Evolutionary conservation across 164 flowering plant species (phyloP).

Genomic region (Piper betle): DNA sequence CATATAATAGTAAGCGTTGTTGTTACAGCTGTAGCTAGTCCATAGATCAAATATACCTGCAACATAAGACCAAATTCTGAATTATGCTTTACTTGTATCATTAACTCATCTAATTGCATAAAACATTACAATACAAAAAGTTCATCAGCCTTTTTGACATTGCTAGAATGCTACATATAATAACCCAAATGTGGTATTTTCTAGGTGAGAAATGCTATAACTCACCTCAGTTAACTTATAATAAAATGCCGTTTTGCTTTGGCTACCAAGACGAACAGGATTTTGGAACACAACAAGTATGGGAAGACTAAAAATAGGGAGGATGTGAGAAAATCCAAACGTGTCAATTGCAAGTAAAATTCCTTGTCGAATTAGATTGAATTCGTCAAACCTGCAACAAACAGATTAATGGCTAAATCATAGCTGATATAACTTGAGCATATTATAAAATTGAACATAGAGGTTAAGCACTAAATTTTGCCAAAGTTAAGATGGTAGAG

Average conservation of each 20-base stretch:
- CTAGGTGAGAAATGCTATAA: too few species aligned
- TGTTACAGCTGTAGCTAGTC: slow-evolving; percentile 39
- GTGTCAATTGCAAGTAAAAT: slow-evolving; percentile 80
- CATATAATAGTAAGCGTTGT: slow-evolving; percentile 54
- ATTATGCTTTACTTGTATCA: neutral
- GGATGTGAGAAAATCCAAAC: slow-evolving; percentile 77
- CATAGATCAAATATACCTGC: slow-evolving; percentile 65
- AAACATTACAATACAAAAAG: too few species aligned
- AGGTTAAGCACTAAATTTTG: too few species aligned
- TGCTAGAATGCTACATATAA: too few species aligned
- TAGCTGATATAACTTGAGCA: too few species aligned
- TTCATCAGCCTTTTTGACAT: too few species aligned
- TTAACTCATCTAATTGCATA: neutral
- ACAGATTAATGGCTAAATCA: neutral
- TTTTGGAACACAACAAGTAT: slow-evolving; percentile 21
- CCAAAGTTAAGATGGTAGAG: too few species aligned
- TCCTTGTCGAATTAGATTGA: slow-evolving; percentile 72
- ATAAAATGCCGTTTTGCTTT: too few species aligned
- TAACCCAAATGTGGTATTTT: too few species aligned
- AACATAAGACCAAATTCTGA: neutral
- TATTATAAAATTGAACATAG: too few species aligned
- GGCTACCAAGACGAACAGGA: neutral
- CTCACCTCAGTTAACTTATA: too few species aligned
- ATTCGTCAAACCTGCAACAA: slow-evolving; percentile 77
- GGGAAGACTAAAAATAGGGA: slow-evolving; percentile 37